Evolutionary conservation across 108 stramenopile genomes (phyloP), one percentile per base, ranked within the genome.

Genomic region (Epipyxis sp.): DNA sequence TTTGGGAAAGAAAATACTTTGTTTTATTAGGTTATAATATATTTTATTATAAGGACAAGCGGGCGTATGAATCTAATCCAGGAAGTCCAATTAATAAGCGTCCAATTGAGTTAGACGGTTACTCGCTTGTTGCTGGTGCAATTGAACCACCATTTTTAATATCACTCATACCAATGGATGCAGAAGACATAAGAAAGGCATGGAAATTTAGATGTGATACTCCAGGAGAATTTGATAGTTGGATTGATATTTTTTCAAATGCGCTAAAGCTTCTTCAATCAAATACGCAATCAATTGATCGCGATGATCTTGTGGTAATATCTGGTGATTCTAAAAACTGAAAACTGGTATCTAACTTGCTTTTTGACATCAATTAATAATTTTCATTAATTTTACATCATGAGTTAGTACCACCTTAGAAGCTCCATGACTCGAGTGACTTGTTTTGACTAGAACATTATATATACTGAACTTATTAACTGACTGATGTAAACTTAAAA

Each of bases 41-140:
- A 37, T 74, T 43, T 57, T 74, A 74, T 42, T 74, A 74, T 39
- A 74, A 74, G 71, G 50, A 46, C 46, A 74, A 74, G 71, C 61
- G 61, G 6, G 20, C 61, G 3, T 65, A 32, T 32, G 30, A 65
- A 37, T 37, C 10, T 6, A 32, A 65, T 10, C 61, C 61, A 37
- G 34, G 34, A 3, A 65, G 34, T 16, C 61, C 61, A 3, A 32
- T 65, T 16, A 65, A 65, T 65, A 65, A 29, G 6, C 61, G 61
- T 35, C 35, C 61, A 35, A 65, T 65, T 37, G 61, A 65, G 6
- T 13, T 65, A 32, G 61, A 65, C 6, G 61, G 61, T 13, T 65
- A 65, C 34, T 35, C 61, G 20, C 25, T 65, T 6, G 6, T 65
- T 37, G 61, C 13, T 35, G 61, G 25, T 65, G 13, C 61, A 6